These are phyloP conservation scores for Trametes polyzona DNA, from an alignment of 1,284 basidiomycete species.

Conservation along the genomic window DNA sequence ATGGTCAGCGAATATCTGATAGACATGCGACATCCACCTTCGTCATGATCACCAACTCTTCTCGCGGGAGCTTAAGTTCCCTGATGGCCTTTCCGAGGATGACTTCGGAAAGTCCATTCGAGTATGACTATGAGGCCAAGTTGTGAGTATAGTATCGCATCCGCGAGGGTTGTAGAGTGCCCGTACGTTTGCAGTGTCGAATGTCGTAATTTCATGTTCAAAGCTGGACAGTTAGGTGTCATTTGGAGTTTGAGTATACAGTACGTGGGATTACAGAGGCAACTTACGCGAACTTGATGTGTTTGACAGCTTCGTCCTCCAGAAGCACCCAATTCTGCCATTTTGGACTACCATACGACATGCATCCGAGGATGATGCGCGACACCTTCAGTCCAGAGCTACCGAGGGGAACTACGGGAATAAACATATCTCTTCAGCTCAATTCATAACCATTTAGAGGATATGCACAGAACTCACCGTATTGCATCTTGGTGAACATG, in stretches of 20 bases:
- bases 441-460: neutral
- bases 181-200: conserved; percentile 31
- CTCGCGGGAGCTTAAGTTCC: conserved; percentile 54
- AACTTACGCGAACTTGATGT: conserved; percentile 43
- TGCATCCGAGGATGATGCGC: conserved; percentile 47
- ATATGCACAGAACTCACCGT: neutral
- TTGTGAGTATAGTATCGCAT: too few relatives aligned
- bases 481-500: conserved; percentile 7
- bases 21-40: conserved; percentile 45
- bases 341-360: conserved; percentile 43
- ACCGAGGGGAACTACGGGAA: conserved; percentile 44
- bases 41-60: conserved; percentile 61
- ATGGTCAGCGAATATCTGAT: neutral
- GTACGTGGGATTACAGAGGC: neutral
- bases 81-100: conserved; percentile 65
- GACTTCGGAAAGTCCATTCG: conserved; percentile 53
- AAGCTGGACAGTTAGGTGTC: conserved; percentile 16
- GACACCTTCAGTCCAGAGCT: conserved; percentile 51
- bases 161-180: neutral
- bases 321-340: conserved; percentile 46
- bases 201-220: conserved; percentile 52
- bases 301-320: conserved; percentile 42
- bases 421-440: neutral
- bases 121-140: conserved; percentile 30
- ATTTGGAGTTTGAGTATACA: neutral